Base-by-base conservation (phyloP, 2,329 filamentous ascomycete genomes). In the Hypomyces rosellus region DNA sequence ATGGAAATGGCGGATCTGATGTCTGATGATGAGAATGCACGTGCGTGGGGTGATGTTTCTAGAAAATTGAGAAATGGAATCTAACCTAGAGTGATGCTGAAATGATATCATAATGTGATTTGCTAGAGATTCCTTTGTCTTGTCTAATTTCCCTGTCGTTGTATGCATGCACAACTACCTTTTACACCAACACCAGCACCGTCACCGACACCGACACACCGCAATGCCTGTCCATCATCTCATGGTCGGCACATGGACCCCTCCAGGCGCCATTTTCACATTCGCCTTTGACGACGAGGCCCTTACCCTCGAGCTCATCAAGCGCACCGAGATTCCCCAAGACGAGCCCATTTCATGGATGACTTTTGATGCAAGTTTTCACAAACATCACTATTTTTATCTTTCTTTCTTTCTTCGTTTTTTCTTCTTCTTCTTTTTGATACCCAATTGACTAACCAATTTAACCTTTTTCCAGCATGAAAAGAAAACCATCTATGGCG, bases 291-390 rank as follows among this genome's bases (percentile, higher is more conserved):
- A 95, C 70, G 88, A 92, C 59, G 86, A 91, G 69, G 82, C 81
- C 37, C 73, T 90, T 57, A 85, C 84, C 6, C 71, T 95, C 54
- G 79, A 85, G 58, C 70, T 93, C 62, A 72, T 95, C 63, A 90
- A 92, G 73, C 83, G 85, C 60, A 93, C 88, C 1, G 81, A 84
- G 52, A 93, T 95, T 50, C 85, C 88, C 4, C 70, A 86, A 47
- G 86, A 92, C 56, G 88, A 95, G 69, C 88, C 89, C 7, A 93
- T 95, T 58, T 95, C 89, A 53, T 95, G 89, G 89, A 92, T 95
- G 86, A 85, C 88, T 14, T 92, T 95, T 63, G 86, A 89, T 66
- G 88, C 89, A 74, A 71, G 85, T 63, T n/a, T 16, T n/a, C n/a
- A n/a, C n/a, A n/a, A n/a, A n/a, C n/a, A n/a, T n/a, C n/a, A n/a